Percentiles rank a stretch among this genome's conserved stretches.
Evolutionary conservation across 1,284 basidiomycete genomes (phyloP).

Genomic region (Melampsora americana): DNA sequence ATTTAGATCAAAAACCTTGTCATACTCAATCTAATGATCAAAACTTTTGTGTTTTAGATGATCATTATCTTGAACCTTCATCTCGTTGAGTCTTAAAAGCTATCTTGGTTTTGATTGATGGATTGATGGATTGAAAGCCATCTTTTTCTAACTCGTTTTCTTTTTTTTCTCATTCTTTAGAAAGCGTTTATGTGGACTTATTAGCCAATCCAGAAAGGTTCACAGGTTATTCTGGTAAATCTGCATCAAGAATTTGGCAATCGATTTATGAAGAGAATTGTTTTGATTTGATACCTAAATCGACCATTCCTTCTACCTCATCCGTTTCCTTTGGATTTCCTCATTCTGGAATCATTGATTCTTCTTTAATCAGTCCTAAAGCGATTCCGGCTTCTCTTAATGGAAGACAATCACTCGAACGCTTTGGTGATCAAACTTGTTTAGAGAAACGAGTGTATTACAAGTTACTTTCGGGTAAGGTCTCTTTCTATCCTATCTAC

Average conservation of each 20-base stretch:
- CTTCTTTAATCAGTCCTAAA: conserved; percentile 17
- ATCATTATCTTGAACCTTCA: conserved; percentile 80
- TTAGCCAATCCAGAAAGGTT: conserved; percentile 89
- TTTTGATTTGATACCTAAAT: conserved; percentile 63
- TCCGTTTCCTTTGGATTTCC: conserved; percentile 46
- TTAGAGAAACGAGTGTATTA: conserved; percentile 96
- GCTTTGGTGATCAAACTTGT: conserved; percentile 60
- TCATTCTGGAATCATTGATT: conserved; percentile 26
- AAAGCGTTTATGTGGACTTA: conserved; percentile 92
- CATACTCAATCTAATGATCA: conserved; percentile 52
- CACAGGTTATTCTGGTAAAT: conserved; percentile 87
- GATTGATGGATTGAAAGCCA: too few relatives aligned
- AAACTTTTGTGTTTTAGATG: conserved; percentile 42
- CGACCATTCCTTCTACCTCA: conserved; percentile 40
- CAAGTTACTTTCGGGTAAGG: conserved; percentile 83
- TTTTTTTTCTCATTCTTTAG: conserved; percentile 56
- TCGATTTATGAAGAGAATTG: conserved; percentile 99
- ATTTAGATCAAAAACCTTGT: conserved; percentile 26
- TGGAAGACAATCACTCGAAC: neutral
- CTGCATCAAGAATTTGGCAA: conserved; percentile 83
- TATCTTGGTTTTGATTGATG: too few relatives aligned
- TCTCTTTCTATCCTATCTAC: neutral
- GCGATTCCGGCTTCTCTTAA: neutral
- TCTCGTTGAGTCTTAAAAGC: conserved; percentile 86
- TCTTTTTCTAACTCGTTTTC: conserved; percentile 46